phyloP scores from a whole-genome alignment of 371 early-diverging fungal genomes.

The Mucor lusitanicus region DNA sequence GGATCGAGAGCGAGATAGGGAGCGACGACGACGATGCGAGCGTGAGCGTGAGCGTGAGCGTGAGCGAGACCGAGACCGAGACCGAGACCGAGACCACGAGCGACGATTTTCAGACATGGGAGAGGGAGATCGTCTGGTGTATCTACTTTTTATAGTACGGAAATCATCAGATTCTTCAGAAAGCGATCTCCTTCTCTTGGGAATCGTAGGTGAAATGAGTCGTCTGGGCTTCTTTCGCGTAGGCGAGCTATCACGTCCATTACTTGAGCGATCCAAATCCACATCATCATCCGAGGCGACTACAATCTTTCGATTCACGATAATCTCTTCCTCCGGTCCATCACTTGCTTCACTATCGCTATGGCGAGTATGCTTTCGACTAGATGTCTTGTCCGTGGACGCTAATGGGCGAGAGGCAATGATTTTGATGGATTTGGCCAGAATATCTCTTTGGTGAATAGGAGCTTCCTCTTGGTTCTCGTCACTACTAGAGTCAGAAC shows the following conservation, averaged over 20 bases:
- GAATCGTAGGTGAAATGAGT: background rate
- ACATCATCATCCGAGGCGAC: background rate
- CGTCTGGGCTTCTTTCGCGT: background rate
- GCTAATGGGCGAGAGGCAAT: slow-evolving; percentile 3
- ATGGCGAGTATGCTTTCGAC: background rate
- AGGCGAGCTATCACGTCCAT: background rate
- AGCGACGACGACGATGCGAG: background rate
- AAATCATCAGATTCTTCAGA: background rate
- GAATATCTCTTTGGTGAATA: background rate
- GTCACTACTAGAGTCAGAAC: background rate
- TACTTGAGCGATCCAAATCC: background rate
- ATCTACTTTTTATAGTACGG: background rate
- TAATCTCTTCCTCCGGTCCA: background rate
- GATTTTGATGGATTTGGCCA: slow-evolving; percentile 8
- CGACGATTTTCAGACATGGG: background rate
- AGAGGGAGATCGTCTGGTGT: background rate
- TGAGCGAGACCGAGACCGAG: background rate
- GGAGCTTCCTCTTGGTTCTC: background rate
- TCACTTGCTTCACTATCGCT: background rate
- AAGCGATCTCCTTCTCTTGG: background rate
- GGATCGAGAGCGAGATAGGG: background rate
- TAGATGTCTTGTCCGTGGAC: background rate
- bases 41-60: background rate
- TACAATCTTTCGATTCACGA: background rate
- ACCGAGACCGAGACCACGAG: background rate